These are phyloP conservation scores for Gracilaria vermiculophylla DNA, from an alignment of 23 red algal genomes.

Conservation along the genomic window DNA sequence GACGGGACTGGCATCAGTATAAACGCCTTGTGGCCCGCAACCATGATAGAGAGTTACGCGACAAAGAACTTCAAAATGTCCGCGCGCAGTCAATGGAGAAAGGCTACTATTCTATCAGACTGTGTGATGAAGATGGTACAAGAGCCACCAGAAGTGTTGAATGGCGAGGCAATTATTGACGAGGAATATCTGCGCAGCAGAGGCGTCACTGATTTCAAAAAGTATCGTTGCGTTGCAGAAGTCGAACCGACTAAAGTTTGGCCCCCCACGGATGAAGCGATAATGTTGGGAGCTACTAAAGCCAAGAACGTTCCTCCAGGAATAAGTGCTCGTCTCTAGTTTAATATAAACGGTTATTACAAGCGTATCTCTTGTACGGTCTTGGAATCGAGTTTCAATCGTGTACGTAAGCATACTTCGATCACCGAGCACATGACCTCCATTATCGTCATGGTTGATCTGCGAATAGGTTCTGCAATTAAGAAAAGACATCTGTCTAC, in stretches of 20 bases:
- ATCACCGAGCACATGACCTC: neutral
- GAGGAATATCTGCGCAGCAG: slow-evolving; percentile 86
- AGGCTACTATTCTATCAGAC: slow-evolving; percentile 84
- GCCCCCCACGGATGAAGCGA: slow-evolving; percentile 25
- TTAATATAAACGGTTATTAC: neutral
- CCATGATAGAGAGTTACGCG: slow-evolving; percentile 94
- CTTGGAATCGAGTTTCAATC: neutral
- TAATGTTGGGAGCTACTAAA: neutral
- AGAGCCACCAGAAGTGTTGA: slow-evolving; percentile 52
- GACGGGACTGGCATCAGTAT: slow-evolving; percentile 72
- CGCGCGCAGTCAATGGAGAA: slow-evolving; percentile 85
- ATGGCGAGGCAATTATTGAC: slow-evolving; percentile 88
- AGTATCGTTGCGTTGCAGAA: slow-evolving; percentile 80
- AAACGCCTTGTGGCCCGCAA: slow-evolving; percentile 95
- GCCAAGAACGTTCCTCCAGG: slow-evolving; percentile 29
- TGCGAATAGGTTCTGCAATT: neutral
- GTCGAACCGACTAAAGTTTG: slow-evolving; percentile 86
- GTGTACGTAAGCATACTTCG: neutral
- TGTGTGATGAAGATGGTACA: slow-evolving; percentile 72
- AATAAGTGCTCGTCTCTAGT: slow-evolving; percentile 42
- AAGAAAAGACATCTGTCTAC: no score
- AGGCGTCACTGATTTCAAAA: slow-evolving; percentile 76
- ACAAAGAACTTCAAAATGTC: slow-evolving; percentile 96
- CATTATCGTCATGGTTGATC: neutral
- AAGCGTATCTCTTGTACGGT: neutral